A percentile compares a stretch with the other conserved stretches of the same genome.
Conservation (phyloP, 164 flowering plant species). For the Aristolochia fimbriata region DNA sequence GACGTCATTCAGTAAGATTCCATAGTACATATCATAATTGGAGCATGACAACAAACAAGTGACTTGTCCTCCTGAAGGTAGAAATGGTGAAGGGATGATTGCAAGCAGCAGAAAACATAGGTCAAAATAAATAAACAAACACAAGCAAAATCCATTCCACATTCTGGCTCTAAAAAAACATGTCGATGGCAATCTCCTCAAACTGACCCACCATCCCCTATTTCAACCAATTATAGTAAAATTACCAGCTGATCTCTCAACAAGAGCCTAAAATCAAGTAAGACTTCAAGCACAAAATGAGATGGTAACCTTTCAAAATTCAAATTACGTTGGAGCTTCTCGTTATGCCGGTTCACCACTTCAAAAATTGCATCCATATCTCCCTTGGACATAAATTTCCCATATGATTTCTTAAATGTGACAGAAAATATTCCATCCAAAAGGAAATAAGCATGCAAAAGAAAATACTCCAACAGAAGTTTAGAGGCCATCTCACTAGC, state of each 20-base stretch:
- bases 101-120: too few relatives aligned
- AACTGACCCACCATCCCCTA: too few relatives aligned
- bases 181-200: too few relatives aligned
- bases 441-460: slow-evolving; percentile 74
- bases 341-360: slow-evolving; percentile 26
- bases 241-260: too few relatives aligned
- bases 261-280: neutral
- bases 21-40: neutral
- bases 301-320: slow-evolving; percentile 38
- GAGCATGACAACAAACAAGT: too few relatives aligned
- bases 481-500: slow-evolving; percentile 97
- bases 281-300: neutral
- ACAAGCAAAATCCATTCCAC: too few relatives aligned
- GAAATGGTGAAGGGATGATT: too few relatives aligned
- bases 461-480: slow-evolving; percentile 76
- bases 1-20: neutral
- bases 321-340: slow-evolving; percentile 15
- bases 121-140: too few relatives aligned
- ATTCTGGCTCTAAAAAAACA: too few relatives aligned
- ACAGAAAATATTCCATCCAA: slow-evolving; percentile 71
- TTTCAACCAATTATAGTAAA: too few relatives aligned
- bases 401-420: slow-evolving; percentile 34
- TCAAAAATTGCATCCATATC: slow-evolving; percentile 27
- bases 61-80: too few relatives aligned
- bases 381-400: slow-evolving; percentile 29